Percentiles rank a stretch among this genome's conserved stretches.
Conservation (phyloP, 2,329 filamentous ascomycete species). For the Aspergillus awamori region DNA sequence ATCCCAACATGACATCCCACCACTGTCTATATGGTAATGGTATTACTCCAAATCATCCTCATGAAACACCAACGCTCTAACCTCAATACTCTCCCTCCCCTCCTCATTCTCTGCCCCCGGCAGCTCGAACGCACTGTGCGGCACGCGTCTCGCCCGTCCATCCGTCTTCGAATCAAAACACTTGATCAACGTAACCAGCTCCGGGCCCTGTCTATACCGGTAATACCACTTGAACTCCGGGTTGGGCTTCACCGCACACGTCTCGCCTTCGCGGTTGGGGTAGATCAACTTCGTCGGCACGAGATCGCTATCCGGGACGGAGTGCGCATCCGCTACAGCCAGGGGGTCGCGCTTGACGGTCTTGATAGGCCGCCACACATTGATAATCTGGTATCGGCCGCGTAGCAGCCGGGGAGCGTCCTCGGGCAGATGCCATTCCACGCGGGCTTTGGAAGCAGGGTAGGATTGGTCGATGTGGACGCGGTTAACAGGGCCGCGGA, state of each 20-base stretch:
- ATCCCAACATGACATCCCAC: background rate
- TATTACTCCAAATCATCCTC: conserved; percentile 38
- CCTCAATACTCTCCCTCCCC: conserved; percentile 59
- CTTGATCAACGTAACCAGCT: conserved; percentile 63
- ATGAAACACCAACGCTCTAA: conserved; percentile 58
- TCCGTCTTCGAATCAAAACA: conserved; percentile 63
- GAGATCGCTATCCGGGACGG: conserved; percentile 56
- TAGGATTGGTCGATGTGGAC: conserved; percentile 57
- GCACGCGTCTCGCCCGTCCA: conserved; percentile 56
- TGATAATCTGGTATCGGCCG: conserved; percentile 54
- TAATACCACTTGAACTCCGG: conserved; percentile 57
- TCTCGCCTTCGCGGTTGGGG: conserved; percentile 55
- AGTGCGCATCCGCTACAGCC: conserved; percentile 55
- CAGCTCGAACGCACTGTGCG: conserved; percentile 61
- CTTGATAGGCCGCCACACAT: conserved; percentile 56
- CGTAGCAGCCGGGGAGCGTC: conserved; percentile 48
- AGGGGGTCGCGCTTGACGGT: conserved; percentile 59
- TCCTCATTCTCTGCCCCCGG: conserved; percentile 45
- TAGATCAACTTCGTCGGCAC: conserved; percentile 56
- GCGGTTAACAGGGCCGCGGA: conserved; percentile 52
- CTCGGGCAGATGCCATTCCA: conserved; percentile 48
- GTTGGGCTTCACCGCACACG: conserved; percentile 50
- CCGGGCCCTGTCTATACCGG: conserved; percentile 53
- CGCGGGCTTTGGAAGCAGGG: conserved; percentile 46
- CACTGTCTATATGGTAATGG: no score